phyloP scores from a whole-genome alignment of 805 yeast species.

The Ogataea zsoltii region DNA sequence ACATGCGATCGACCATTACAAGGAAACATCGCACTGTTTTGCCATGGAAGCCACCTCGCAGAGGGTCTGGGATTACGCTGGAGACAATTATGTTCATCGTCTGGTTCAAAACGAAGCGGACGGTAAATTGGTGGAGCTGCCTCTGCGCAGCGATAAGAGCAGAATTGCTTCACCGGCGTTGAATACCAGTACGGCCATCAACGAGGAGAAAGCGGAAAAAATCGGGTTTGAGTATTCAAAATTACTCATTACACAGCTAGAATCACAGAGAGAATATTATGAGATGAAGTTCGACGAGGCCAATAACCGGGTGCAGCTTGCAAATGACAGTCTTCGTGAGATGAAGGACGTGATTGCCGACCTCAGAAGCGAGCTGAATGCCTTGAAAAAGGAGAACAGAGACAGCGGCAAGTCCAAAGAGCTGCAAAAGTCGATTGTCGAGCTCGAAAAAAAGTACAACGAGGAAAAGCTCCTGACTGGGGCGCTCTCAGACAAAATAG shows the following conservation, averaged over 20 bases:
- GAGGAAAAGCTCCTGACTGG: conserved; percentile 51
- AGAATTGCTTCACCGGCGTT: conserved; percentile 8
- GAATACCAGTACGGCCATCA: conserved; percentile 7
- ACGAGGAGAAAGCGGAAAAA: conserved; percentile 50
- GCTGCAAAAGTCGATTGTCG: conserved; percentile 18
- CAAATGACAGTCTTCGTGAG: conserved; percentile 27
- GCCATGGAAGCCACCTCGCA: conserved; percentile 86
- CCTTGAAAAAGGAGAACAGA: conserved; percentile 9
- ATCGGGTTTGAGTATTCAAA: conserved; percentile 79
- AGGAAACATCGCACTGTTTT: conserved; percentile 78
- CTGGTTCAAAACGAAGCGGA: conserved; percentile 81
- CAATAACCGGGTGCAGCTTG: conserved; percentile 17
- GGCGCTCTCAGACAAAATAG: conserved; percentile 42
- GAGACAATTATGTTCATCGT: conserved; percentile 87
- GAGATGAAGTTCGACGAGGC: conserved; percentile 51
- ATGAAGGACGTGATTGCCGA: conserved; percentile 29
- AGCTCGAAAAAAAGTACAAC: conserved; percentile 31
- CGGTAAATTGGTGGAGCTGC: conserved; percentile 85
- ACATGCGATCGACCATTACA: conserved; percentile 83
- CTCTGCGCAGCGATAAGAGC: conserved; percentile 33
- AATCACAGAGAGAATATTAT: conserved; percentile 82
- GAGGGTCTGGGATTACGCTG: conserved; percentile 93
- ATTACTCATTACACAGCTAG: conserved; percentile 74
- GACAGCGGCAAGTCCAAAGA: conserved; percentile 23
- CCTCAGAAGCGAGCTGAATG: conserved; percentile 11